Conservation (phyloP, 1,139 yeast species). For the Pneumocystis oryctolagi region DNA sequence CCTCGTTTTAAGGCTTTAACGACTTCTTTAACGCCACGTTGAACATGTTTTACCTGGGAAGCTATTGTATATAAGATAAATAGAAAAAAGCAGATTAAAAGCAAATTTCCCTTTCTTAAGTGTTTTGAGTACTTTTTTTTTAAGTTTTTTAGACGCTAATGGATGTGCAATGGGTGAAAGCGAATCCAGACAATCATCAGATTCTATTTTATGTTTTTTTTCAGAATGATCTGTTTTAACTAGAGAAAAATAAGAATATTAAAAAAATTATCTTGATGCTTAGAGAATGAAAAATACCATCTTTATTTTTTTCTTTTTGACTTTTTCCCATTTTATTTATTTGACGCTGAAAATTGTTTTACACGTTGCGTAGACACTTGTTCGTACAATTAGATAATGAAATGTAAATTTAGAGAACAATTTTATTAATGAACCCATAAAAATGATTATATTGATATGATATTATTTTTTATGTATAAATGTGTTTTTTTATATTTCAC, state of each 20-base stretch:
- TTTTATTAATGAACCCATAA: too few species aligned
- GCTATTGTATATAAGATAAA: constrained; percentile 28
- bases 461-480: too few species aligned
- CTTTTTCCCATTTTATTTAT: not conserved
- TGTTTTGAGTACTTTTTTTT: constrained; percentile 87
- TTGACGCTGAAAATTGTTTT: not conserved
- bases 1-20: constrained; percentile 96
- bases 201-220: not conserved
- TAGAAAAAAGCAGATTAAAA: not conserved
- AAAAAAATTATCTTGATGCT: not conserved
- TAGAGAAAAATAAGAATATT: not conserved
- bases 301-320: not conserved
- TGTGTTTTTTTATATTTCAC: too few species aligned
- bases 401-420: not conserved
- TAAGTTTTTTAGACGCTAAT: constrained; percentile 86
- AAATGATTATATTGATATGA: too few species aligned
- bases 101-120: constrained; percentile 47
- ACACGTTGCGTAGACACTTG: not conserved
- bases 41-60: constrained; percentile 93
- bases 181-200: not conserved
- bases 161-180: constrained; percentile 69
- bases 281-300: not conserved
- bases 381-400: not conserved
- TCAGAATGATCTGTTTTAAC: not conserved
- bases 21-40: constrained; percentile 97